phyloP scores from a whole-genome alignment of 129 eudicot genomes.

The Helianthus annuus region DNA sequence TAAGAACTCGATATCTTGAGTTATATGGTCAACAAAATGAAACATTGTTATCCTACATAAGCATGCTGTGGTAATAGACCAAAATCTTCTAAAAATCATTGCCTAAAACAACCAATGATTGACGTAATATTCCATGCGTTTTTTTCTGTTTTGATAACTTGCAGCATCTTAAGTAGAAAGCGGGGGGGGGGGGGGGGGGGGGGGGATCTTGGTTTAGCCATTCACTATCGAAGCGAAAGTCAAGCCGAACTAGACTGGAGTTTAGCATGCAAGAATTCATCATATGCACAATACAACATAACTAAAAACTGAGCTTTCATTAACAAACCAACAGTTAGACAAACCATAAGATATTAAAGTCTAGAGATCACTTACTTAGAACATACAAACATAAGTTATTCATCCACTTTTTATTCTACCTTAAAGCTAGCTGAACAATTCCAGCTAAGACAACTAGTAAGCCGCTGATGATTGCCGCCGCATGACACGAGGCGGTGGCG shows the following conservation, averaged over 20 bases:
- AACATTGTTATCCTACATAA: neutral
- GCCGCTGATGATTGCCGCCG: conserved; percentile 13
- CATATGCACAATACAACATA: too few species aligned
- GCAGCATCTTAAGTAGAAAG: neutral
- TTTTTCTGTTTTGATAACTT: neutral
- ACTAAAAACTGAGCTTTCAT: neutral
- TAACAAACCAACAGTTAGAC: neutral
- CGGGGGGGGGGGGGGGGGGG: too few species aligned
- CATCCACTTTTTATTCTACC: conserved; percentile 13
- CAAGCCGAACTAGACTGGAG: neutral
- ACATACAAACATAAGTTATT: conserved; percentile 1
- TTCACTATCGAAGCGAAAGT: too few species aligned
- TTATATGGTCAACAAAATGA: too few species aligned
- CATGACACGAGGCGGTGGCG: conserved; percentile 42
- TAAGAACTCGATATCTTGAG: too few species aligned
- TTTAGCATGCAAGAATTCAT: conserved; percentile 5
- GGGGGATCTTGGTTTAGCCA: too few species aligned
- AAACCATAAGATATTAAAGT: neutral
- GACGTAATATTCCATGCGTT: neutral
- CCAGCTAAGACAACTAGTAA: conserved; percentile 5
- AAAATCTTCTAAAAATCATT: neutral
- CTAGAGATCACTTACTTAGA: neutral
- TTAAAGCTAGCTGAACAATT: neutral
- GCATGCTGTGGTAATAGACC: neutral
- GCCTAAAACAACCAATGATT: neutral